Evolutionary conservation across 441 rosid species (phyloP).

Genomic region (Croton setiger): DNA sequence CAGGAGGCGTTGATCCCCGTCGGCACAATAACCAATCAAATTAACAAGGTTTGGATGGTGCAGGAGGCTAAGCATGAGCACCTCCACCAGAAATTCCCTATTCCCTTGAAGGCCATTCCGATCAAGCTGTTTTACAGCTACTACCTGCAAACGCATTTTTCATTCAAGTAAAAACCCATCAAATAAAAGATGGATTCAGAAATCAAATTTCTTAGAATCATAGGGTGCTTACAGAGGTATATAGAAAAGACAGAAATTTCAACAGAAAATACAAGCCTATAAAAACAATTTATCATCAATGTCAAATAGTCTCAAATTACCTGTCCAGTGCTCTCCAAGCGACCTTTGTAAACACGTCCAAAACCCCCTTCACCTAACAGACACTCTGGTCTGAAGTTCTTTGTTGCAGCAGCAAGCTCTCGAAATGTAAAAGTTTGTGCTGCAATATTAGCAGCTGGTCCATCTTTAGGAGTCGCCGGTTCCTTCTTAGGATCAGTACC

Average conservation of each 20-base stretch:
- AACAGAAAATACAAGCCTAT: background rate
- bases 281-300: background rate
- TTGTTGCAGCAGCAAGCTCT: conserved; percentile 90
- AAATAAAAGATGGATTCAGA: conserved; percentile 4
- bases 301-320: conserved; percentile 30
- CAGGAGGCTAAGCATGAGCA: conserved; percentile 95
- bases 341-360: conserved; percentile 96
- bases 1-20: conserved; percentile 96
- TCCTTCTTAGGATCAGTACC: conserved; percentile 74
- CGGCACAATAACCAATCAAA: conserved; percentile 96
- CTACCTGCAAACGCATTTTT: conserved; percentile 54
- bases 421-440: conserved; percentile 90
- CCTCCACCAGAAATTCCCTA: conserved; percentile 95
- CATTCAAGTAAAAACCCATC: conserved; percentile 8
- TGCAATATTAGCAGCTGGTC: conserved; percentile 65
- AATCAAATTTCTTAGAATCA: background rate
- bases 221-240: background rate
- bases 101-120: conserved; percentile 97
- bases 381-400: conserved; percentile 78
- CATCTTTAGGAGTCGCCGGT: conserved; percentile 58
- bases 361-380: conserved; percentile 98
- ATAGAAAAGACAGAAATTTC: background rate
- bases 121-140: conserved; percentile 98
- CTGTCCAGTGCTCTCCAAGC: conserved; percentile 91
- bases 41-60: conserved; percentile 94